A percentile compares a stretch with the other conserved stretches of the same genome.
Evolutionary conservation across 306 rosid genomes (phyloP).

Genomic region (Herpetospermum pedunculosum): DNA sequence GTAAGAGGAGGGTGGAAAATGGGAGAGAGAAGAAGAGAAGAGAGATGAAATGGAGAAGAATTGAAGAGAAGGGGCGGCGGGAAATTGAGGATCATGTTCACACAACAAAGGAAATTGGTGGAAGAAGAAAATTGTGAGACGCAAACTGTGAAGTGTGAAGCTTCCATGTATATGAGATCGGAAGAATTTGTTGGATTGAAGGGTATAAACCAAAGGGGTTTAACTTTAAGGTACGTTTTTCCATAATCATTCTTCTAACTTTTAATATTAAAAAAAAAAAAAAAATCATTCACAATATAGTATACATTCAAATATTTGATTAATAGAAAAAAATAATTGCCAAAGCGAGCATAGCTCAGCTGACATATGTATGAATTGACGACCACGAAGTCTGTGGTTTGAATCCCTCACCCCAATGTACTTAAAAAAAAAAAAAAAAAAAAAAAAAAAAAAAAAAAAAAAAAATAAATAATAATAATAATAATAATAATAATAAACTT

Average conservation of each 20-base stretch:
- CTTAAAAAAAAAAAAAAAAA: too few species aligned
- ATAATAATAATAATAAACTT: too few species aligned
- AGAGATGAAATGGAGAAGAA: background rate
- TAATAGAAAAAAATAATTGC: too few species aligned
- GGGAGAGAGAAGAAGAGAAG: background rate
- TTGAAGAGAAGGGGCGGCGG: conserved; percentile 2
- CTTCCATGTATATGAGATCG: background rate
- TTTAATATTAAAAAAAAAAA: background rate
- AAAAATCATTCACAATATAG: background rate
- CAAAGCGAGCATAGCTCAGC: too few species aligned
- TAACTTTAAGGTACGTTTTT: background rate
- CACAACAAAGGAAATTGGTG: background rate
- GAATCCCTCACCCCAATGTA: too few species aligned
- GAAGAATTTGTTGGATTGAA: background rate
- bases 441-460: too few species aligned
- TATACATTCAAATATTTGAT: background rate
- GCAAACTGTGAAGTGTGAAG: background rate
- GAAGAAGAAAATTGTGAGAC: background rate
- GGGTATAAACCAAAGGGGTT: background rate
- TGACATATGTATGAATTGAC: too few species aligned
- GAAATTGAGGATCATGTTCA: background rate
- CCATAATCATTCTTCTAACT: background rate
- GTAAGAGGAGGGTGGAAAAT: background rate
- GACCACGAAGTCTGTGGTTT: too few species aligned
- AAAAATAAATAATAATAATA: too few species aligned